Conservation (phyloP, 345 rosid species). For the Melaleuca alternifolia region DNA sequence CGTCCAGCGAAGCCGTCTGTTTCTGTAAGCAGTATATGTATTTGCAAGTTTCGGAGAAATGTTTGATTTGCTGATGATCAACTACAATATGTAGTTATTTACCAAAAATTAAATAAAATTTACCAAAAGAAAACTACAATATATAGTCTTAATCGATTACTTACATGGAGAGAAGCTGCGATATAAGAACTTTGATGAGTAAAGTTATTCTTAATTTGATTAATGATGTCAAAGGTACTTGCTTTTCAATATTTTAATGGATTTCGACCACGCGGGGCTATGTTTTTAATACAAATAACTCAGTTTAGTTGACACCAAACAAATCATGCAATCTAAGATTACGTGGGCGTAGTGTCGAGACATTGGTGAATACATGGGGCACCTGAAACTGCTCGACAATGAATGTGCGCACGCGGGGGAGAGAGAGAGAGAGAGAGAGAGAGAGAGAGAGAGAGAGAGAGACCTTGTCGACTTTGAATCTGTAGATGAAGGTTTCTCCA, state of each 20-base stretch:
- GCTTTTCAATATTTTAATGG: background rate
- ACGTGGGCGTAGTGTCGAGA: background rate
- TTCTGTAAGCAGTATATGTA: background rate
- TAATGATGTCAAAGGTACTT: background rate
- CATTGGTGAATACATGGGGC: background rate
- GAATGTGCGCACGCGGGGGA: background rate
- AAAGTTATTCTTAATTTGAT: background rate
- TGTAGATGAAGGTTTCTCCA: conserved; percentile 71
- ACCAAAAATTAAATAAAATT: too few relatives aligned
- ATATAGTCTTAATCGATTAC: background rate
- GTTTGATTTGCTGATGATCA: background rate
- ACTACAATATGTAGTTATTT: background rate
- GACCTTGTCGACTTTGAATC: conserved; percentile 66
- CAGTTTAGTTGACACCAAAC: background rate
- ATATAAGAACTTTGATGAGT: background rate
- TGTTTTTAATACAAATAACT: background rate
- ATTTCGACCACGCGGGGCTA: background rate
- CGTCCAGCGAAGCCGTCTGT: background rate
- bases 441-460: background rate
- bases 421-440: background rate
- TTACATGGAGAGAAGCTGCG: background rate
- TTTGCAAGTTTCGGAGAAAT: background rate
- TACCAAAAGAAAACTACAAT: too few relatives aligned
- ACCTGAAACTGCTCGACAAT: background rate
- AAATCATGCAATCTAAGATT: background rate